Percentiles rank a stretch among this genome's conserved stretches.
These are phyloP conservation scores for Leptographium radiaticola DNA, from an alignment of 2,329 filamentous ascomycete genomes.

Conservation along the genomic window DNA sequence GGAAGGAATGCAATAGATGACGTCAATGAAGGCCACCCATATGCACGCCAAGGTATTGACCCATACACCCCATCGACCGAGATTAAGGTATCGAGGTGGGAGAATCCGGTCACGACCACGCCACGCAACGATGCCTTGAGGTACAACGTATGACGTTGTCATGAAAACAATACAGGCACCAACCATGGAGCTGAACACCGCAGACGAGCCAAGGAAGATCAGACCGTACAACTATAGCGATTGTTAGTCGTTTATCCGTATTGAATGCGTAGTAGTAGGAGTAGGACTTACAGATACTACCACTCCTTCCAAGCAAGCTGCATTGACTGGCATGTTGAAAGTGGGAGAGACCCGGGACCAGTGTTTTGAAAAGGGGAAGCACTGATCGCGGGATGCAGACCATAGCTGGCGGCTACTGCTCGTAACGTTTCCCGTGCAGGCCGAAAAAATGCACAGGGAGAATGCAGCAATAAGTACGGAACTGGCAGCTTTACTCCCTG, in stretches of 20 bases:
- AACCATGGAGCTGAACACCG: constrained; percentile 12
- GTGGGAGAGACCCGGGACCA: constrained; percentile 12
- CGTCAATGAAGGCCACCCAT: constrained; percentile 5
- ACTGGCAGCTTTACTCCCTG: background rate
- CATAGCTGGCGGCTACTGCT: constrained; percentile 5
- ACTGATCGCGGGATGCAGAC: constrained; percentile 14
- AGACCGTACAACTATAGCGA: constrained; percentile 16
- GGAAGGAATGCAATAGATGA: constrained; percentile 8
- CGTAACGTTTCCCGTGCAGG: constrained; percentile 4
- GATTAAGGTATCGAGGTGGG: constrained; percentile 13
- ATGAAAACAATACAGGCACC: constrained; percentile 7
- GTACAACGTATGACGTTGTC: constrained; percentile 11
- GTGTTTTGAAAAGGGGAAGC: constrained; percentile 14
- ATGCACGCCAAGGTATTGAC: constrained; percentile 10
- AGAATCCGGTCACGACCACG: constrained; percentile 15
- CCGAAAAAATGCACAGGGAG: constrained; percentile 9
- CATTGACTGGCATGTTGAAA: constrained; percentile 16
- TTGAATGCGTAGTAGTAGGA: no score
- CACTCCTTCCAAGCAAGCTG: constrained; percentile 6
- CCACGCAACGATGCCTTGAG: constrained; percentile 15
- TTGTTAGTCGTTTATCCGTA: no score
- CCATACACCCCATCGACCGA: constrained; percentile 13
- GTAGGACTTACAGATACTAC: no score
- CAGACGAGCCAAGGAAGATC: constrained; percentile 17
- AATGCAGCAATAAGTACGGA: constrained; percentile 6